Percentiles rank a stretch among this genome's conserved stretches.
These are phyloP conservation scores for Curvularia spicifera DNA, from an alignment of 2,329 filamentous ascomycete species.

Conservation along the genomic window DNA sequence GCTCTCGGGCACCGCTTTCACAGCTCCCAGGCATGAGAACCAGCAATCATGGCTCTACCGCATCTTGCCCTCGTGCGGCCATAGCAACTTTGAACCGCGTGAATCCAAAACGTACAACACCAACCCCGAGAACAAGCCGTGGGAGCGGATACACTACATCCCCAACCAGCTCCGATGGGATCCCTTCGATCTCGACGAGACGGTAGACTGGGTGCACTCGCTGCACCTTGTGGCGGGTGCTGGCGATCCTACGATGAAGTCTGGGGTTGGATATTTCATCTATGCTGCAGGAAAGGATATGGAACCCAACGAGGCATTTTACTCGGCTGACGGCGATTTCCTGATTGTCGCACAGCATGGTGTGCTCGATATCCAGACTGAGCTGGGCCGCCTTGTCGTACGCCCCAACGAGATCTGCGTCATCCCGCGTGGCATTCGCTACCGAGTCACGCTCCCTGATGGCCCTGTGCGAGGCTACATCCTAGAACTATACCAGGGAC, in stretches of 20 bases:
- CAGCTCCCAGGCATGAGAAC: slow-evolving; percentile 62
- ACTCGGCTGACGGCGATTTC: slow-evolving; percentile 77
- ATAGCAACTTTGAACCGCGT: slow-evolving; percentile 60
- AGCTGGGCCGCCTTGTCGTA: slow-evolving; percentile 68
- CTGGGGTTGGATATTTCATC: slow-evolving; percentile 79
- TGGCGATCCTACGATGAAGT: slow-evolving; percentile 79
- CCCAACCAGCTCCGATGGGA: slow-evolving; percentile 85
- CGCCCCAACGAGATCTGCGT: slow-evolving; percentile 72
- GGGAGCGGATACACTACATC: slow-evolving; percentile 71
- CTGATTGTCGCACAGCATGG: slow-evolving; percentile 71
- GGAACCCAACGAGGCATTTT: slow-evolving; percentile 76
- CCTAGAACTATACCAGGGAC: slow-evolving; percentile 69
- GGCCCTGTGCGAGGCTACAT: slow-evolving; percentile 70
- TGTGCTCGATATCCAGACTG: slow-evolving; percentile 70
- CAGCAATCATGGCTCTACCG: slow-evolving; percentile 67
- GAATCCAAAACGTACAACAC: slow-evolving; percentile 58
- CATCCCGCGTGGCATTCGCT: slow-evolving; percentile 70
- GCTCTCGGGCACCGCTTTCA: slow-evolving; percentile 66
- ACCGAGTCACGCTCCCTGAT: slow-evolving; percentile 65
- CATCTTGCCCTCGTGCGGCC: slow-evolving; percentile 64
- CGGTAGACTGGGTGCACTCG: slow-evolving; percentile 71
- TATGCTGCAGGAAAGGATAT: slow-evolving; percentile 82
- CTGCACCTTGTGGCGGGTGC: slow-evolving; percentile 77
- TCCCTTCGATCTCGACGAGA: slow-evolving; percentile 74
- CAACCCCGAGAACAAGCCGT: slow-evolving; percentile 57